Conservation (phyloP, 306 rosid species). For the Rubus idaeus region DNA sequence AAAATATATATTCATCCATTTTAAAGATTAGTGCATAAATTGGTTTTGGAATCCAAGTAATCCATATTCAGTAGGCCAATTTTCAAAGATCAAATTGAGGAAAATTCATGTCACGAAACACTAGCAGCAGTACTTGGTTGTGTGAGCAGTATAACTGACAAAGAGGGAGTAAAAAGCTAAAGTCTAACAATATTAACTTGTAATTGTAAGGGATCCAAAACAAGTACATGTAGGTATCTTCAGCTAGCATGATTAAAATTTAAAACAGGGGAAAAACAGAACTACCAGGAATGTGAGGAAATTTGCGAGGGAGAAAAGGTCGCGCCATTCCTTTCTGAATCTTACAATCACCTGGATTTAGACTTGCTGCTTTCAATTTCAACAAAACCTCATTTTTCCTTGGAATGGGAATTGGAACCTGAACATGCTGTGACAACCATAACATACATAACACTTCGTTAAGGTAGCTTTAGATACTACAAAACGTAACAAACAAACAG, state of each 20-base stretch:
- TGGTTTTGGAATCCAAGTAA: not conserved
- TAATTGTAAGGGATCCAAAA: no score
- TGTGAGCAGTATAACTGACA: not conserved
- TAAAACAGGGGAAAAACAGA: not conserved
- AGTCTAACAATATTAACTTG: no score
- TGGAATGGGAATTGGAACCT: conserved; percentile 61
- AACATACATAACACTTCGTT: not conserved
- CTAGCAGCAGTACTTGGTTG: not conserved
- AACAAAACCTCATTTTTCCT: conserved; percentile 50
- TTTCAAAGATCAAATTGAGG: not conserved
- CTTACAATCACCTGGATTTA: conserved; percentile 78
- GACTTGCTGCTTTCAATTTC: conserved; percentile 61
- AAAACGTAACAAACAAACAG: no score
- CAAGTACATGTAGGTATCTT: no score
- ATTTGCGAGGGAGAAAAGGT: conserved; percentile 42
- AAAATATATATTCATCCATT: not conserved
- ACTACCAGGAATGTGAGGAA: conserved; percentile 67
- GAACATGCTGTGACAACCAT: conserved; percentile 49
- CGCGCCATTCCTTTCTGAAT: conserved; percentile 56
- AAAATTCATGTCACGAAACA: not conserved
- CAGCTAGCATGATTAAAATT: not conserved
- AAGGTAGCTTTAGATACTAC: not conserved
- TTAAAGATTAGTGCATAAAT: not conserved
- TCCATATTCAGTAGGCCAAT: not conserved
- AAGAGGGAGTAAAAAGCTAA: not conserved